Evolutionary conservation across 2,329 filamentous ascomycete genomes (phyloP).

Genomic region (Gliomastix tumulicola): DNA sequence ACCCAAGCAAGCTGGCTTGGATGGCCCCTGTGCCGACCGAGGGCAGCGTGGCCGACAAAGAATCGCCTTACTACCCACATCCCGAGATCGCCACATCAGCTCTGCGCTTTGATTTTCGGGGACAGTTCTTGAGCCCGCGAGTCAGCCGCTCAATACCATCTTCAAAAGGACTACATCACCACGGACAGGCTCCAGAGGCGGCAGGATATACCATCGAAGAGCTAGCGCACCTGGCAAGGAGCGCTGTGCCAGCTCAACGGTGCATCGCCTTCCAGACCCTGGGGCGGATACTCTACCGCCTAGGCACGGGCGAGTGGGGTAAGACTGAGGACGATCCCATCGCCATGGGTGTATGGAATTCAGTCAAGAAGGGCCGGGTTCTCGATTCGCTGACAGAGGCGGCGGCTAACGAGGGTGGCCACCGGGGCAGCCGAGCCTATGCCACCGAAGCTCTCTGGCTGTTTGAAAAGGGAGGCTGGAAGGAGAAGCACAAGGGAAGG

Average conservation of each 20-base stretch:
- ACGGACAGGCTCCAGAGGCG: constrained; percentile 84
- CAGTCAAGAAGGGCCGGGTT: constrained; percentile 69
- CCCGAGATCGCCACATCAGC: constrained; percentile 67
- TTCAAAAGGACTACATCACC: constrained; percentile 81
- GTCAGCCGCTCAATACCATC: constrained; percentile 68
- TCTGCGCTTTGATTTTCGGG: constrained; percentile 84
- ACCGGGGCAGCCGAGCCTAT: constrained; percentile 76
- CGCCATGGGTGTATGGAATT: constrained; percentile 76
- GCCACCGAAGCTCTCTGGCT: constrained; percentile 88
- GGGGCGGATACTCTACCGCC: constrained; percentile 74
- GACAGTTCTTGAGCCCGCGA: constrained; percentile 70
- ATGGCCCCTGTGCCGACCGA: constrained; percentile 67
- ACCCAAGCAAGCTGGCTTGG: constrained; percentile 84
- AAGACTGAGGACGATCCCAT: constrained; percentile 50
- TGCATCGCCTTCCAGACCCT: constrained; percentile 90
- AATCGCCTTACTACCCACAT: constrained; percentile 76
- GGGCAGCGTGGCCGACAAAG: constrained; percentile 56
- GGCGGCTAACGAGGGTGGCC: constrained; percentile 59
- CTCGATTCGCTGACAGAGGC: constrained; percentile 73
- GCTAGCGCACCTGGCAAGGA: constrained; percentile 72
- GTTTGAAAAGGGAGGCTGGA: constrained; percentile 67
- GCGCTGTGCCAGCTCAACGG: constrained; percentile 75
- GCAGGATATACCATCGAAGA: constrained; percentile 92
- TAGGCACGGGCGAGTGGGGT: constrained; percentile 68
- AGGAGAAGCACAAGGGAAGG: constrained; percentile 51